Evolutionary conservation across 2,329 filamentous ascomycete species (phyloP).

Genomic region (Aureobasidium namibiae): DNA sequence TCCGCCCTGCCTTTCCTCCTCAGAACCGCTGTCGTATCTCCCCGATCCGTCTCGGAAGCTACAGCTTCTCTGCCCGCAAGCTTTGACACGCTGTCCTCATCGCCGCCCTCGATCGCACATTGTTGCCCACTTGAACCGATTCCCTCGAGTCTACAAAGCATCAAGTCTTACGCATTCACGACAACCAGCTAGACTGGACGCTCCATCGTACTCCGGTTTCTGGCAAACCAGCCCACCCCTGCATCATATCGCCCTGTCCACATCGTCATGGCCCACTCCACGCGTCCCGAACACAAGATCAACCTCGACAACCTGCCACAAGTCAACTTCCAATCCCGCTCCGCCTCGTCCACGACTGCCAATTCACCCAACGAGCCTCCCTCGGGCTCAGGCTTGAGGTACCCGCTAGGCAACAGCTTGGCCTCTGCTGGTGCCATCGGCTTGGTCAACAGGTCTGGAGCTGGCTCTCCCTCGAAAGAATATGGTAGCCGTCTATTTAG

Average conservation of each 20-base stretch:
- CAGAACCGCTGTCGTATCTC: not conserved
- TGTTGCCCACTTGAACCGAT: not conserved
- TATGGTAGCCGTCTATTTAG: constrained; percentile 75
- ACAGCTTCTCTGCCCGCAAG: not conserved
- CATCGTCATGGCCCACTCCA: constrained; percentile 70
- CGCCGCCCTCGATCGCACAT: not conserved
- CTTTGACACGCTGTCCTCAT: constrained; percentile 10
- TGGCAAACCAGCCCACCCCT: constrained; percentile 2
- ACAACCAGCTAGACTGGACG: constrained; percentile 7
- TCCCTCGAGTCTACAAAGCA: not conserved
- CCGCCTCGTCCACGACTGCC: constrained; percentile 69
- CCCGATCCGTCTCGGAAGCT: not conserved
- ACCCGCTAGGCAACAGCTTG: constrained; percentile 61
- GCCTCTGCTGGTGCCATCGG: constrained; percentile 43
- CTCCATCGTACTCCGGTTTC: not conserved
- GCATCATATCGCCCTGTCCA: not conserved
- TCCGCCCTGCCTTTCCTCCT: not conserved
- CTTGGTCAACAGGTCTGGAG: constrained; percentile 62
- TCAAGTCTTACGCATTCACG: not conserved
- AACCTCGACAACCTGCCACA: constrained; percentile 73
- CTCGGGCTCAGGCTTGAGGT: constrained; percentile 53
- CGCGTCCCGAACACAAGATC: constrained; percentile 75
- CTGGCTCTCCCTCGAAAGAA: constrained; percentile 95
- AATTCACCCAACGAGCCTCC: constrained; percentile 73
- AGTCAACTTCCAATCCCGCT: constrained; percentile 60